phyloP scores from a whole-genome alignment of 2,329 filamentous ascomycete genomes.

The Fusarium sp. region DNA sequence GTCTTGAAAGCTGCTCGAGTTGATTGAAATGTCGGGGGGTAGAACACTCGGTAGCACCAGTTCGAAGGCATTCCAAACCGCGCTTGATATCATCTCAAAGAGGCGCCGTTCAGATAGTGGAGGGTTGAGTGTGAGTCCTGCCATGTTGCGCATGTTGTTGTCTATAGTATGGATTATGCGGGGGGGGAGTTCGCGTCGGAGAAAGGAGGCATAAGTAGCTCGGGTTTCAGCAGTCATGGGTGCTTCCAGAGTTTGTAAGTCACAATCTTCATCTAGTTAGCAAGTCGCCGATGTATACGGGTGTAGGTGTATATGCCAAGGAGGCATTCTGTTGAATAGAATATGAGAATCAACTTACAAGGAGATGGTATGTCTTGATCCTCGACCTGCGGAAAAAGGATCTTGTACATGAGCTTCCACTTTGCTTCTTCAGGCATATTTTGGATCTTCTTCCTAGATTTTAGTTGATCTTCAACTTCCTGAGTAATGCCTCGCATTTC shows the following conservation, averaged over 20 bases:
- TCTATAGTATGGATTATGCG: constrained; percentile 11
- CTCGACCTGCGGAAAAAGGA: constrained; percentile 14
- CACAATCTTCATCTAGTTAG: background rate
- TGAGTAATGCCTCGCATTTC: constrained; percentile 16
- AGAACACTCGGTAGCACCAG: no score
- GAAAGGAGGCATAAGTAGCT: constrained; percentile 11
- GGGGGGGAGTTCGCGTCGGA: constrained; percentile 14
- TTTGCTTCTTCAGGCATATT: constrained; percentile 14
- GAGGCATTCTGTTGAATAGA: background rate
- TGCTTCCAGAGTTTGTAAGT: constrained; percentile 2
- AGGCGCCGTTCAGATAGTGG: constrained; percentile 12
- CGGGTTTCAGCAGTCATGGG: background rate
- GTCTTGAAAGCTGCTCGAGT: no score
- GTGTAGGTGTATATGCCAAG: no score
- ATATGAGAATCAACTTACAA: constrained; percentile 3
- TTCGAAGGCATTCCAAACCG: constrained; percentile 32
- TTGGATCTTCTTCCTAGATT: constrained; percentile 11
- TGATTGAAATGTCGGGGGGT: no score
- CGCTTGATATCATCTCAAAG: constrained; percentile 5
- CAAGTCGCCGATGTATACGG: no score
- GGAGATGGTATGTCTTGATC: constrained; percentile 16
- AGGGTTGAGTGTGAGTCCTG: background rate
- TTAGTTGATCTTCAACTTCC: constrained; percentile 5
- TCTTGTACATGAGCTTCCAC: constrained; percentile 29
- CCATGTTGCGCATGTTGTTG: constrained; percentile 5